Conservation (phyloP, 345 rosid species). For the Toxicodendron radicans region DNA sequence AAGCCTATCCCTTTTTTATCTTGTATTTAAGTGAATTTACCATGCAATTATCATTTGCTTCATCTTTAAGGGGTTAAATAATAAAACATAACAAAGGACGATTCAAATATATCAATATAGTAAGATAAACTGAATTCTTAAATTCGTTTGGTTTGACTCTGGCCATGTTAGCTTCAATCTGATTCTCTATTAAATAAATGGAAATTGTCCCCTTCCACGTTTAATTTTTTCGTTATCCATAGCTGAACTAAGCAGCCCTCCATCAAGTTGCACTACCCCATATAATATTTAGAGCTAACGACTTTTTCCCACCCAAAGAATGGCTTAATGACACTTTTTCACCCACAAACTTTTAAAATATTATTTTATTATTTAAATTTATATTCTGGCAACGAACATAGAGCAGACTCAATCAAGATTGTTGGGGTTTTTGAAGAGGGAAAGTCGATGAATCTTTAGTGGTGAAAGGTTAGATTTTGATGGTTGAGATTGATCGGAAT, state of each 20-base stretch:
- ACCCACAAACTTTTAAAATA: no score
- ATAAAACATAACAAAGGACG: neutral
- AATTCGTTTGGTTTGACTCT: neutral
- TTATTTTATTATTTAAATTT: no score
- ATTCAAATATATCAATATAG: no score
- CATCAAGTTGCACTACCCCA: neutral
- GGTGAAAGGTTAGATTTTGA: no score
- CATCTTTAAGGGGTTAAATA: neutral
- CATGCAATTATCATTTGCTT: neutral
- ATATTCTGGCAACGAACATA: no score
- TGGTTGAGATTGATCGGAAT: no score
- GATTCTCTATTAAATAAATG: neutral
- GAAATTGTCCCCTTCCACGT: neutral
- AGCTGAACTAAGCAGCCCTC: neutral
- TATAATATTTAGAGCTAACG: neutral
- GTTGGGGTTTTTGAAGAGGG: no score
- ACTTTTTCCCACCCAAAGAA: no score
- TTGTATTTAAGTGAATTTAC: neutral
- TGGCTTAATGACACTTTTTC: no score
- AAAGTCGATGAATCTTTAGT: no score
- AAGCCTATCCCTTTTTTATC: neutral
- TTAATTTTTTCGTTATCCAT: neutral
- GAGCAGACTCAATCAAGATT: no score
- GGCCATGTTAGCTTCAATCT: neutral
- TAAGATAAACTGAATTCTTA: neutral